Evolutionary conservation across 2,329 filamentous ascomycete genomes (phyloP).

Genomic region (Beauveria sp.): DNA sequence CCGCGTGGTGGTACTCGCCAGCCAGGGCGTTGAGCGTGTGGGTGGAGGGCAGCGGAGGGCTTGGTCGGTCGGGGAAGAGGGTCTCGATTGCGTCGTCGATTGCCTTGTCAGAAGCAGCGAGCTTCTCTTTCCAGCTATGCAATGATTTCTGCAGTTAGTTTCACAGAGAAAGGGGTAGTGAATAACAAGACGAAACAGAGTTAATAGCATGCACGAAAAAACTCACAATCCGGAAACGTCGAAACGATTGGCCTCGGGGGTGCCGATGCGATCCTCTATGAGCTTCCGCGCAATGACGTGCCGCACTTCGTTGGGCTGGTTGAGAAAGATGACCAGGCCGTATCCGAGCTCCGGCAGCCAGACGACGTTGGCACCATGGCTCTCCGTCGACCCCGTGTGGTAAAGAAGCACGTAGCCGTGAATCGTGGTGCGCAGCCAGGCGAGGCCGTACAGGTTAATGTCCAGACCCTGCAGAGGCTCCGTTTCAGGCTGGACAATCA

Average conservation of each 20-base stretch:
- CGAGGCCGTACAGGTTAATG: constrained; percentile 20
- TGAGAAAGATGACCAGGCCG: constrained; percentile 28
- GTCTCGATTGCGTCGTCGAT: constrained; percentile 25
- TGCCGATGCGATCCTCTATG: constrained; percentile 22
- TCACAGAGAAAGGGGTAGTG: not conserved
- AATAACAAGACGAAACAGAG: too few relatives aligned
- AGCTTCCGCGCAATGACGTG: constrained; percentile 22
- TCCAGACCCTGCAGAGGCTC: constrained; percentile 7
- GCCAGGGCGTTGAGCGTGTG: constrained; percentile 25
- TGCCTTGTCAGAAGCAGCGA: constrained; percentile 6
- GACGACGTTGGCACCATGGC: constrained; percentile 21
- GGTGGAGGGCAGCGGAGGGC: constrained; percentile 27
- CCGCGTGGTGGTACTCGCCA: constrained; percentile 38
- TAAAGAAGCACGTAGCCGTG: constrained; percentile 21
- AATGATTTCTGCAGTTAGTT: not conserved
- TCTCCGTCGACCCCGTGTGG: constrained; percentile 23
- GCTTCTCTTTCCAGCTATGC: not conserved
- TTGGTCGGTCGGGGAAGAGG: constrained; percentile 30
- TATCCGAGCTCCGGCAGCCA: constrained; percentile 27
- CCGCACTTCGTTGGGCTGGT: constrained; percentile 32
- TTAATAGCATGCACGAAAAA: not conserved
- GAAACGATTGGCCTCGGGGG: constrained; percentile 17
- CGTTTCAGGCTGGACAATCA: constrained; percentile 21
- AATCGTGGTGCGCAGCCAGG: constrained; percentile 22
- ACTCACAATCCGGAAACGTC: constrained; percentile 17